Evolutionary conservation across 495 filamentous ascomycete genomes (phyloP).

Genomic region (Neurospora sp.): DNA sequence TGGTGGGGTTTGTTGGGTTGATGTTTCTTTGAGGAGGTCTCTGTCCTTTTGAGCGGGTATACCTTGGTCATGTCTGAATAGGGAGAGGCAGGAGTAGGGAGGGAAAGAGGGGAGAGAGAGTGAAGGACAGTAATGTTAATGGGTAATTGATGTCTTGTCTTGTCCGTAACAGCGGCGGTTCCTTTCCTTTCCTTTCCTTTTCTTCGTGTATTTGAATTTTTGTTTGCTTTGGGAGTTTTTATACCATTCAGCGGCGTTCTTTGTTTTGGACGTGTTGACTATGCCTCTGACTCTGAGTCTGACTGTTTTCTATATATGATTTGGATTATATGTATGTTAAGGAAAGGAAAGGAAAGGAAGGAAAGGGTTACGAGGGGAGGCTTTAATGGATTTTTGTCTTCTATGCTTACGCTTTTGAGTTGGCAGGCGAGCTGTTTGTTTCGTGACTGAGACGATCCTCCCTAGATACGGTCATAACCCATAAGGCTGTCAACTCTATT

Average conservation of each 20-base stretch:
- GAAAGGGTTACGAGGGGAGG: rapidly evolving
- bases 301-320: not conserved
- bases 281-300: not conserved
- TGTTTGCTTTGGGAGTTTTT: not conserved
- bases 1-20: not conserved
- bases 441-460: too few relatives aligned
- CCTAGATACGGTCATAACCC: too few relatives aligned
- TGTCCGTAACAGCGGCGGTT: not conserved
- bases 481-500: too few relatives aligned
- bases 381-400: not conserved
- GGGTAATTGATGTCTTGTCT: not conserved
- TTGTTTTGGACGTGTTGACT: not conserved
- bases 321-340: not conserved
- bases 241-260: not conserved
- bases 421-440: too few relatives aligned
- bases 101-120: too few relatives aligned
- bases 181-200: not conserved
- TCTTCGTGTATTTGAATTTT: not conserved
- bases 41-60: too few relatives aligned
- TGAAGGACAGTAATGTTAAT: not conserved
- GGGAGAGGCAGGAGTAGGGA: too few relatives aligned
- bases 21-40: not conserved
- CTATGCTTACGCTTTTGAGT: too few relatives aligned
- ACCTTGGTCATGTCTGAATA: too few relatives aligned
- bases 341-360: not conserved